Base-by-base conservation (phyloP, 2,329 filamentous ascomycete species). In the Pyrenophora graminea region DNA sequence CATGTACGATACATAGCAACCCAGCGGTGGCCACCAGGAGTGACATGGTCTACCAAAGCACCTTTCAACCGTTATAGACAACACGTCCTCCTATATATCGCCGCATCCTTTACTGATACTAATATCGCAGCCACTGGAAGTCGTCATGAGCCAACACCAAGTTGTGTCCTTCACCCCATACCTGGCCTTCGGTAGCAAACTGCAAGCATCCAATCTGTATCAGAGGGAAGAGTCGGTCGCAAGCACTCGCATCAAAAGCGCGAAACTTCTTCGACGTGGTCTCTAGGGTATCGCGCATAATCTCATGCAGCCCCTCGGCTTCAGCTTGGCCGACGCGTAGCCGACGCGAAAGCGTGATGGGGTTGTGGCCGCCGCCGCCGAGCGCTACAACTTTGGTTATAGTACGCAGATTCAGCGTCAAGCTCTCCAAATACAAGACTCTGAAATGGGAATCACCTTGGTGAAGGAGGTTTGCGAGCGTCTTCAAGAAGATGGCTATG, bases 121-220 rank as follows among this genome's bases (percentile, higher is more conserved):
- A 62, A 51, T 65, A 69, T 34, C 53, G 53, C 17, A 69, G 45
- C 66, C 66, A 69, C 38, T 66, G 66, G 27, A 69, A 69, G 32
- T 68, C 64, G 32, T 62, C 58, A 17, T 66, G 58, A 8, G 65
- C 65, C n/a, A 69, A 51, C 33, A 69, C 63, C 33, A 69, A 10
- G 33, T 69, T 68, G 23, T 67, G 60, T 7, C 66, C 66, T 23
- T 69, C 62, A 8, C 63, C 66, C 64, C 63, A 67, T 2, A 69
- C 45, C 18, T 56, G 31, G 18, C 58, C 66, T 43, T 68, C 64
- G 0, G 60, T 67, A 13, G 63, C 64, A 49, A 68, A 68, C 2
- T 59, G 50, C 25, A 69, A 40, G 23, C 59, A 59, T 2, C 65
- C 66, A 36, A 69, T 63, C 27, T 68, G 66, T 3, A 69, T 69